Conservation (phyloP, 495 filamentous ascomycete genomes). For the Lasiosphaeris hirsuta region DNA sequence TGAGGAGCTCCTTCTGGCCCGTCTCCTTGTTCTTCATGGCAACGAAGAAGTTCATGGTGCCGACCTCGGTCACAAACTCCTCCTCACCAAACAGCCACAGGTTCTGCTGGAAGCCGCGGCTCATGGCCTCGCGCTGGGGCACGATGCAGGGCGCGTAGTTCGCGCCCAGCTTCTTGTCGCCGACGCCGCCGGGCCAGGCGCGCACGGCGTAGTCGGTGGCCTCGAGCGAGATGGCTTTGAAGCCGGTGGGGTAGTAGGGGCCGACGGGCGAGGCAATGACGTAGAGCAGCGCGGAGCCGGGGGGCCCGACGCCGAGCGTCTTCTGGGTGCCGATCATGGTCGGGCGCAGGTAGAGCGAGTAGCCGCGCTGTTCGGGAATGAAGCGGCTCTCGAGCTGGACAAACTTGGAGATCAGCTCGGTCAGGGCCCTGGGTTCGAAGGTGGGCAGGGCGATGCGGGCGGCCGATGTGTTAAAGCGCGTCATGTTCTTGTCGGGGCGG, state of each 20-base stretch:
- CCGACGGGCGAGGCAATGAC: conserved; percentile 96
- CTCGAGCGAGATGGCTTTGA: conserved; percentile 92
- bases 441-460: conserved; percentile 88
- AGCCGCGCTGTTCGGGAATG: conserved; percentile 80
- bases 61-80: conserved; percentile 92
- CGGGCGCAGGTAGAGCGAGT: conserved; percentile 90
- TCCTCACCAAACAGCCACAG: conserved; percentile 95
- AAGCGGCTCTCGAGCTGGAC: conserved; percentile 79
- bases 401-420: conserved; percentile 75
- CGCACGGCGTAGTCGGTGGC: conserved; percentile 93
- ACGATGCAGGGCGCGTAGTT: conserved; percentile 97
- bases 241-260: conserved; percentile 95
- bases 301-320: conserved; percentile 86
- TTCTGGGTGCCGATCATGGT: conserved; percentile 96
- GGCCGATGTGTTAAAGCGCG: conserved; percentile 81
- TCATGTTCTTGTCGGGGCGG: conserved; percentile 96
- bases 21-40: conserved; percentile 76
- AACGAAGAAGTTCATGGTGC: conserved; percentile 96
- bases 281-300: conserved; percentile 85
- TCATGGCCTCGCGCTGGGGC: conserved; percentile 86
- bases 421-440: conserved; percentile 67
- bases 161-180: conserved; percentile 94
- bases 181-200: conserved; percentile 95
- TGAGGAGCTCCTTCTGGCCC: conserved; percentile 85
- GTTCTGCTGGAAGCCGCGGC: conserved; percentile 93